Evolutionary conservation across 192 early-diverging fungal genomes (phyloP), one percentile per base, ranked within the genome.

Genomic region (Coemansia sp.): DNA sequence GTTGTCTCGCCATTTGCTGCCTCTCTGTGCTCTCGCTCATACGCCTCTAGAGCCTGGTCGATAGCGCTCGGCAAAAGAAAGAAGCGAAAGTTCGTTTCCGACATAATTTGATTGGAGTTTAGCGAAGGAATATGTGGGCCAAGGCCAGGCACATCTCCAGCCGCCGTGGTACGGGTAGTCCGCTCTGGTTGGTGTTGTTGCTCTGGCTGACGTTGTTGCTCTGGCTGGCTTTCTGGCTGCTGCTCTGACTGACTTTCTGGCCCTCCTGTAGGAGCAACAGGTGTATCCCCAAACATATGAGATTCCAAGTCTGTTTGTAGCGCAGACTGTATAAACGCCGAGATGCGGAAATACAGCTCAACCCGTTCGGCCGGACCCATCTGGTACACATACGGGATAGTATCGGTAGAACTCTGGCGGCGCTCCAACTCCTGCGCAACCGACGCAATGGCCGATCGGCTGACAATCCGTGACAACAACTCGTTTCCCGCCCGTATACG

Each of bases 11-110:
- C 9, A 4, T 22, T 29, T 14, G 26, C 35, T 2, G 38, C n/a
- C 23, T 23, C 16, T 12, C 50, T 7, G 22, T 63, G 61, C 22
- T 39, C 51, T 12, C 51, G 59, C 60, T 69, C 61, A 35, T 74
- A 73, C 2, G 62, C 60, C 16, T 48, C 71, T 2, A 80, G 58
- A 3, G 71, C 71, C 27, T 71, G 71, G 27, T 80, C 77, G 16
- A 80, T 80, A 3, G 77, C 71, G 1, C 68, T 71, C 1, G 77
- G 77, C 37, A 80, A 60, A 43, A 80, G 43, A 43, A 80, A 80
- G 68, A 80, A 64, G 41, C 71, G 77, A 48, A 69, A 80, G 37
- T 57, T 50, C 5, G 61, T 63, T 8, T 48, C 61, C 16, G 11
- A 35, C 11, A 12, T 21, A 3, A 35, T 58, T 35, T n/a, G 16